Conservation (phyloP, 192 early-diverging fungal species). For the Phlyctochytrium bullatum region DNA sequence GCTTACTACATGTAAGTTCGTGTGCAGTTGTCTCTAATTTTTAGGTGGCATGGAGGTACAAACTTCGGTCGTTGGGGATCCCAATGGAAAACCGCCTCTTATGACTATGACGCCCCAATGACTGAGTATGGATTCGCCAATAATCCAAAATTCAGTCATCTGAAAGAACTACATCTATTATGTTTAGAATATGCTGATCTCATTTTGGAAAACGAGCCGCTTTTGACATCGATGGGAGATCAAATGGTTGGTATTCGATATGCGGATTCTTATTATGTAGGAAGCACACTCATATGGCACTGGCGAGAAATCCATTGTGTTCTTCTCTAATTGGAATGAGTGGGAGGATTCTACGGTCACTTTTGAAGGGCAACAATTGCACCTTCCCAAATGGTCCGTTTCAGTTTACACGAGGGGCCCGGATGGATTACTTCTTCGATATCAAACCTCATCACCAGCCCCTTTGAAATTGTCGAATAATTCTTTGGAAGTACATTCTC, state of each 20-base stretch:
- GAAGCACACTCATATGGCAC: not conserved
- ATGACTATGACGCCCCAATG: conserved; percentile 52
- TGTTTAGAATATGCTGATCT: conserved; percentile 15
- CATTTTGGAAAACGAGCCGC: conserved; percentile 24
- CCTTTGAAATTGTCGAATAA: too few relatives aligned
- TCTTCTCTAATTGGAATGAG: too few relatives aligned
- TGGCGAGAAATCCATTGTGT: not conserved
- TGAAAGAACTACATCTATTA: conserved; percentile 22
- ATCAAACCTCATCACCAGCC: not conserved
- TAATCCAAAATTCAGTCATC: conserved; percentile 31
- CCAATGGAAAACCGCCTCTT: conserved; percentile 37
- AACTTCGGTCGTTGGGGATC: conserved; percentile 54
- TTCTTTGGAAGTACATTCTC: too few relatives aligned
- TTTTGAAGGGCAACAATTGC: not conserved
- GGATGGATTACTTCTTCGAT: not conserved
- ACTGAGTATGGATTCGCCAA: conserved; percentile 41
- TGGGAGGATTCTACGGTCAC: too few relatives aligned
- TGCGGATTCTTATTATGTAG: too few relatives aligned
- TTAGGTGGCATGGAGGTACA: conserved; percentile 68
- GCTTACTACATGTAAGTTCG: conserved; percentile 50
- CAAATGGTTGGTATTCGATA: too few relatives aligned
- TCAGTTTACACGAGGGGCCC: not conserved
- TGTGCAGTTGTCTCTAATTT: not conserved
- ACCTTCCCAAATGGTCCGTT: not conserved
- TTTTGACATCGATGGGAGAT: too few relatives aligned